A percentile compares a stretch with the other conserved stretches of the same genome.
Conservation (phyloP, 495 filamentous ascomycete genomes). For the Annulohypoxylon maeteangense region DNA sequence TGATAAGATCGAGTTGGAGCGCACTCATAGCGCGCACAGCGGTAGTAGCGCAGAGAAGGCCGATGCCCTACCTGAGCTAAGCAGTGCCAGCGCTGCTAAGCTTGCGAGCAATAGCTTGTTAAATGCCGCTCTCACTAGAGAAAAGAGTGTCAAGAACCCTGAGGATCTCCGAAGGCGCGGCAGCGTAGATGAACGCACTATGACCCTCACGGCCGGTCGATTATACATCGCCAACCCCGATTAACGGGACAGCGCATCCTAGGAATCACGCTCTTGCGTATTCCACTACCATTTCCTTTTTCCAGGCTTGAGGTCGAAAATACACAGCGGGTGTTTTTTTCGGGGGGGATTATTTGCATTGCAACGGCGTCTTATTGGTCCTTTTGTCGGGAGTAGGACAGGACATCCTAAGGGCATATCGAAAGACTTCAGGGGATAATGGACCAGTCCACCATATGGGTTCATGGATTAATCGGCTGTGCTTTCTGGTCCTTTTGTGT, state of each 20-base stretch:
- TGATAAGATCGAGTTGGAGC: slow-evolving; percentile 60
- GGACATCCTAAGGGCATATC: slow-evolving; percentile 38
- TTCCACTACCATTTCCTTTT: slow-evolving; percentile 16
- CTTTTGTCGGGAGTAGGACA: slow-evolving; percentile 25
- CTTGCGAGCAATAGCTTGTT: slow-evolving; percentile 64
- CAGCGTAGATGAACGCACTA: slow-evolving; percentile 93
- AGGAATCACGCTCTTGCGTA: not conserved
- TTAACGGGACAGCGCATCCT: slow-evolving; percentile 41
- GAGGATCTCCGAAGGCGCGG: slow-evolving; percentile 85
- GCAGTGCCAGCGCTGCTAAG: slow-evolving; percentile 45
- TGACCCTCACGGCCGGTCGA: slow-evolving; percentile 80
- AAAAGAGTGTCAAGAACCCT: slow-evolving; percentile 74
- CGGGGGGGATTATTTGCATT: slow-evolving; percentile 44
- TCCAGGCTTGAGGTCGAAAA: slow-evolving; percentile 4
- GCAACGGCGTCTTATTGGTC: slow-evolving; percentile 42
- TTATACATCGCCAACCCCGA: slow-evolving; percentile 97
- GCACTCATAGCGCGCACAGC: slow-evolving; percentile 59
- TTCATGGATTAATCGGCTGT: slow-evolving; percentile 36
- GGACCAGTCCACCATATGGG: slow-evolving; percentile 42
- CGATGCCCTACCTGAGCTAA: slow-evolving; percentile 60
- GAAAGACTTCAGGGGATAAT: slow-evolving; percentile 34
- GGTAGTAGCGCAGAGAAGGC: slow-evolving; percentile 65
- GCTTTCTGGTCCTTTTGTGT: slow-evolving; percentile 12
- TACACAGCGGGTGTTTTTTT: slow-evolving; percentile 15
- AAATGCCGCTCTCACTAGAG: slow-evolving; percentile 63